Conservation (phyloP, 2,329 filamentous ascomycete species). For the Sordariomycetes sp. region DNA sequence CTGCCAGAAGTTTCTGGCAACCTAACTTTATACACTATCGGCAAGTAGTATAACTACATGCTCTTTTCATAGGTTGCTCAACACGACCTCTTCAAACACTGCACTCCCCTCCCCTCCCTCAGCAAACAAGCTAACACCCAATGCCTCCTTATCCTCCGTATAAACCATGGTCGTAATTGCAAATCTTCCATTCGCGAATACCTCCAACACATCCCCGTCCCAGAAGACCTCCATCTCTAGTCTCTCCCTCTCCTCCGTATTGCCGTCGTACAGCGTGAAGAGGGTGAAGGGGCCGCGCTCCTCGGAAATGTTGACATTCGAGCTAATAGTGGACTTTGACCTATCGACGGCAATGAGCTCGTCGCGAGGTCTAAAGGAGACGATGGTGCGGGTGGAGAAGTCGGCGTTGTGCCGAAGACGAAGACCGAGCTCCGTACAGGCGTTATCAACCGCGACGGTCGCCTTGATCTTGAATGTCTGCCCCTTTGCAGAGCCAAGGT, state of each 20-base stretch:
- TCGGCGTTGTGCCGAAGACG: slow-evolving; percentile 14
- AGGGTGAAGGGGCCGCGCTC: slow-evolving; percentile 30
- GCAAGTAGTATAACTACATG: too few relatives aligned
- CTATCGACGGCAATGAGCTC: slow-evolving; percentile 17
- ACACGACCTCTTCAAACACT: background rate
- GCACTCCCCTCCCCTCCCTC: background rate
- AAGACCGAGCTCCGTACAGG: slow-evolving; percentile 9
- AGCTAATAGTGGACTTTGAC: slow-evolving; percentile 18
- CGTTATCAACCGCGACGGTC: background rate
- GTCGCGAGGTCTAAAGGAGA: slow-evolving; percentile 20
- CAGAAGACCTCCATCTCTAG: slow-evolving; percentile 25
- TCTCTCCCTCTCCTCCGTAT: slow-evolving; percentile 15
- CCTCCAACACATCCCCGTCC: slow-evolving; percentile 27
- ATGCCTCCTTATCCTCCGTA: slow-evolving; percentile 4
- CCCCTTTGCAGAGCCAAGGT: background rate
- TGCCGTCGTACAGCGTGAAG: slow-evolving; percentile 17
- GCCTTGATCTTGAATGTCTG: background rate
- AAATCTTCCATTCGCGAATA: slow-evolving; percentile 28
- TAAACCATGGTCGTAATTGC: slow-evolving; percentile 25
- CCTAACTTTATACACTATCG: too few relatives aligned
- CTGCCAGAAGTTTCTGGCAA: too few relatives aligned
- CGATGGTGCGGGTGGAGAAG: slow-evolving; percentile 16
- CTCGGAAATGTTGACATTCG: slow-evolving; percentile 18
- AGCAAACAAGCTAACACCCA: background rate
- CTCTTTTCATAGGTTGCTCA: background rate